A percentile compares a stretch with the other conserved stretches of the same genome.
Conservation (phyloP, 1,284 basidiomycete species). For the Apiotrichum veenhuisii region DNA sequence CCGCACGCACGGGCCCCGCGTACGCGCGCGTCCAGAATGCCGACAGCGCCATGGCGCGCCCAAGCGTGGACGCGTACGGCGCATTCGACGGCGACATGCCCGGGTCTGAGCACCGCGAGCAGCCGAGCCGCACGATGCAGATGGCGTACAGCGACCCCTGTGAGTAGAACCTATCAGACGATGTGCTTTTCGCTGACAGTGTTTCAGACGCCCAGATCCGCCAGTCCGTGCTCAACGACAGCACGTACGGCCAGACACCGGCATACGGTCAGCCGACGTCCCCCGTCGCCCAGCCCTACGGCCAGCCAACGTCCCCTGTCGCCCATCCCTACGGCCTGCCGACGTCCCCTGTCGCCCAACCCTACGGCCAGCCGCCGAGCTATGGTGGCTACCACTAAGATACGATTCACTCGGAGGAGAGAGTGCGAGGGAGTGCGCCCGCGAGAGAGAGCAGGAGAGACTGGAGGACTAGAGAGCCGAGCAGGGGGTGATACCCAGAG, state of each 20-base stretch:
- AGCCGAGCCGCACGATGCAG: constrained; percentile 72
- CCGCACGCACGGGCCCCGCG: constrained; percentile 6
- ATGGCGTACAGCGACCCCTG: constrained; percentile 47
- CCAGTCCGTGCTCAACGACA: constrained; percentile 24
- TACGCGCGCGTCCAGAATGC: constrained; percentile 24
- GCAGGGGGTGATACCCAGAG: not conserved
- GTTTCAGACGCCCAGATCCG: constrained; percentile 36
- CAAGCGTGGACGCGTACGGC: constrained; percentile 77
- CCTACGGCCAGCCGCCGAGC: constrained; percentile 13
- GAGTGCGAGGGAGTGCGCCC: too few relatives aligned
- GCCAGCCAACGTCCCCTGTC: constrained; percentile 8
- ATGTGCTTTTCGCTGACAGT: constrained; percentile 32
- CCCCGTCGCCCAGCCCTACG: constrained; percentile 7
- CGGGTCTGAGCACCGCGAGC: constrained; percentile 41
- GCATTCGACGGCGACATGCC: constrained; percentile 62
- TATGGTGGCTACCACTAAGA: constrained; percentile 11
- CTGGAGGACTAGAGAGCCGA: not conserved
- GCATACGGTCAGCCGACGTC: not conserved
- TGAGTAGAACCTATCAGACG: constrained; percentile 53
- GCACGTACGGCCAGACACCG: constrained; percentile 1
- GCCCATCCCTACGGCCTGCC: constrained; percentile 4
- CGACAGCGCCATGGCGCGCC: constrained; percentile 51
- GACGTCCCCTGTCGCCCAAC: not conserved
- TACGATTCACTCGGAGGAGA: too few relatives aligned
- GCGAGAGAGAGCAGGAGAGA: not conserved